A percentile compares a stretch with the other conserved stretches of the same genome.
Evolutionary conservation across 345 rosid species (phyloP).

Genomic region (Bruguiera gymnorhiza): DNA sequence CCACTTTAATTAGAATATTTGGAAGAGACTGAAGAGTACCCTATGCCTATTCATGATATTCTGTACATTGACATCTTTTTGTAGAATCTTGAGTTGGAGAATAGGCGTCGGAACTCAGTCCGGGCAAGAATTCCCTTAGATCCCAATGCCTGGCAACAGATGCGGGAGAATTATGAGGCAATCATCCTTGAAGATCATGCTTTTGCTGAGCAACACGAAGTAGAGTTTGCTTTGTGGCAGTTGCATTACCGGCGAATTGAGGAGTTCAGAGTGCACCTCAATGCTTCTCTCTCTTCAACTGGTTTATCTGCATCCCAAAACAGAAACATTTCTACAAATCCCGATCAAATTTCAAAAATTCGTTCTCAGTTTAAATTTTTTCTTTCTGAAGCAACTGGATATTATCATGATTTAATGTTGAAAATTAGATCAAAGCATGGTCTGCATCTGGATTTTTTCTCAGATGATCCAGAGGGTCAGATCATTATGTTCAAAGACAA

Average conservation of each 20-base stretch:
- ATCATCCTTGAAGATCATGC: constrained; percentile 88
- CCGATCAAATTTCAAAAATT: constrained; percentile 59
- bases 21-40: too few relatives aligned
- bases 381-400: constrained; percentile 89
- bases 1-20: too few relatives aligned
- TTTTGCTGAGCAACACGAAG: constrained; percentile 72
- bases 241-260: constrained; percentile 81
- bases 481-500: constrained; percentile 64
- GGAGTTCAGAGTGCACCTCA: constrained; percentile 64
- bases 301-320: constrained; percentile 41
- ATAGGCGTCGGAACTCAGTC: constrained; percentile 64
- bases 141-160: constrained; percentile 85
- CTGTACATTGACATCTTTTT: not conserved
- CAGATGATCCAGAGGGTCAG: constrained; percentile 64
- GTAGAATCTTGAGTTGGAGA: constrained; percentile 81
- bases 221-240: constrained; percentile 86
- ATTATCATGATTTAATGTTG: constrained; percentile 82
- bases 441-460: constrained; percentile 73
- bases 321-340: constrained; percentile 50
- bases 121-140: constrained; percentile 73
- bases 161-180: constrained; percentile 95
- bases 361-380: constrained; percentile 78
- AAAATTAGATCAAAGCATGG: constrained; percentile 86
- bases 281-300: constrained; percentile 50
- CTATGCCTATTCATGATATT: too few relatives aligned